Conservation (phyloP, 257 asterid species). For the Solanum etuberosum region DNA sequence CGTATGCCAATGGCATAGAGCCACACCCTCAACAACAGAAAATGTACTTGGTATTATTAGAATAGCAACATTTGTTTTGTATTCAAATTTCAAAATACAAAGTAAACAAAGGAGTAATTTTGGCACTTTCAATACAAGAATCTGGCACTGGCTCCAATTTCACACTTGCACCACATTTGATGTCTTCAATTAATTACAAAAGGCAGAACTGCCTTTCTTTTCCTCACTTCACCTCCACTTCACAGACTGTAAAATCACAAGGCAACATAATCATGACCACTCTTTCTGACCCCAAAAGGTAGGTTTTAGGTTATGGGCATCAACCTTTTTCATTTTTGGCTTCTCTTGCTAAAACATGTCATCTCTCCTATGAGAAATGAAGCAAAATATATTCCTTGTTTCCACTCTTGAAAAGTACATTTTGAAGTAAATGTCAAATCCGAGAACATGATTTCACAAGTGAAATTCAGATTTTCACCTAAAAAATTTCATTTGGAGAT, state of each 20-base stretch:
- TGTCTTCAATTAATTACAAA: background rate
- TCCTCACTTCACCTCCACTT: background rate
- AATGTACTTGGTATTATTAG: background rate
- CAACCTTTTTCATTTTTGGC: background rate
- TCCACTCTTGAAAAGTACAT: background rate
- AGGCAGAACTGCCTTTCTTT: background rate
- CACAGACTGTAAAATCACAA: background rate
- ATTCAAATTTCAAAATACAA: background rate
- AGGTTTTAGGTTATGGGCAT: background rate
- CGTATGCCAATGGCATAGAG: background rate
- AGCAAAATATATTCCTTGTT: background rate
- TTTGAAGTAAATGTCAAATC: background rate
- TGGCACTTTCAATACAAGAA: background rate
- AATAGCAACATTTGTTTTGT: background rate
- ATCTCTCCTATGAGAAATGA: background rate
- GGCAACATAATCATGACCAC: background rate
- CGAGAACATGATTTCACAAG: background rate
- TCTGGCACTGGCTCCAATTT: background rate
- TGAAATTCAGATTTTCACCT: background rate
- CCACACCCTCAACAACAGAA: background rate
- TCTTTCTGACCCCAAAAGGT: background rate
- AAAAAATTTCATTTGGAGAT: background rate
- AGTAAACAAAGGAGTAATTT: background rate
- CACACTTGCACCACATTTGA: background rate
- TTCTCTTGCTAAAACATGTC: background rate